Conservation (phyloP, 1,284 basidiomycete species). For the Moniliophthora roreri region DNA sequence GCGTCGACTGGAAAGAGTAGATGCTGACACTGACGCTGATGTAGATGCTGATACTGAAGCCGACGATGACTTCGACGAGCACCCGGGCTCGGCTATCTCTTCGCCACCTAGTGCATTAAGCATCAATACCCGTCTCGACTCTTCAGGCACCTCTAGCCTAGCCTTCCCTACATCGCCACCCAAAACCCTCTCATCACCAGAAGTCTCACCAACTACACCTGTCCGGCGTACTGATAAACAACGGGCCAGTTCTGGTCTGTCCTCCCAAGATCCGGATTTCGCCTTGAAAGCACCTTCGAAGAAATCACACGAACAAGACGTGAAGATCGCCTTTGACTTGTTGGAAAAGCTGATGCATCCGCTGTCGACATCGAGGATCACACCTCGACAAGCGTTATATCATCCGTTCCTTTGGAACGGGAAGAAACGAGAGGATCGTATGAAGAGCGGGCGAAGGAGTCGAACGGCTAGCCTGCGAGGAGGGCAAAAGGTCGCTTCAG, state of each 20-base stretch:
- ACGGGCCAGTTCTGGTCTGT: conserved; percentile 20
- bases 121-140: conserved; percentile 2
- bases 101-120: conserved; percentile 12
- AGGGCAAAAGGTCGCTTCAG: background rate
- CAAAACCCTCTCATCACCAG: conserved; percentile 16
- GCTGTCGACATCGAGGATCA: conserved; percentile 74
- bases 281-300: conserved; percentile 27
- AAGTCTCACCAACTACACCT: conserved; percentile 17
- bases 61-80: background rate
- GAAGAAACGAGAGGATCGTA: background rate
- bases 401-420: conserved; percentile 69
- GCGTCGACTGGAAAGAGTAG: conserved; percentile 4
- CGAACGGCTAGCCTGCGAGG: background rate
- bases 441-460: background rate
- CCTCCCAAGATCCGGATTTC: conserved; percentile 28
- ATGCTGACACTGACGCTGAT: background rate
- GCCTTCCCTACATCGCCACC: conserved; percentile 10
- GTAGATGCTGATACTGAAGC: background rate
- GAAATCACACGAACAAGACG: conserved; percentile 49
- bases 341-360: conserved; percentile 71
- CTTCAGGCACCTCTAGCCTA: background rate
- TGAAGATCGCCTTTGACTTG: conserved; percentile 74
- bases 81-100: background rate
- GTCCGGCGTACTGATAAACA: conserved; percentile 1
- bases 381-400: conserved; percentile 72